Conservation (phyloP, 179 eudicot species). For the Camellia oleifera region DNA sequence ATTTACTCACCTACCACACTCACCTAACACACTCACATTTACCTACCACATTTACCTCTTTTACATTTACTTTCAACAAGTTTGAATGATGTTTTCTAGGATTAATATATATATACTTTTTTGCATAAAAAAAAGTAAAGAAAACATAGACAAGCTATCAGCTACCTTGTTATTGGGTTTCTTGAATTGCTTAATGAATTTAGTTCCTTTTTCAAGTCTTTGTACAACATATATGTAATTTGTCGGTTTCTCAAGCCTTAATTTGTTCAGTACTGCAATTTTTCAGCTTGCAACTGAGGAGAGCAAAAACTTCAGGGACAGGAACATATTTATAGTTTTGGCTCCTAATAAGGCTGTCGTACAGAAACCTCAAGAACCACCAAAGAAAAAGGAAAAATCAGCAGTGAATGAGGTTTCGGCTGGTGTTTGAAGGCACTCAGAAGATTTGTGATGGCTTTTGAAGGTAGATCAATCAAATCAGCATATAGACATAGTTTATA, state of each 20-base stretch:
- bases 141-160: too few relatives aligned
- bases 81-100: too few relatives aligned
- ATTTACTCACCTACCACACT: too few relatives aligned
- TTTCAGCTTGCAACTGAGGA: constrained; percentile 79
- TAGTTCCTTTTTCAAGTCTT: too few relatives aligned
- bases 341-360: constrained; percentile 63
- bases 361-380: constrained; percentile 59
- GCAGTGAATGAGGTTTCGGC: constrained; percentile 49
- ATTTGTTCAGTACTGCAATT: constrained; percentile 8
- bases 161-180: too few relatives aligned
- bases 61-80: too few relatives aligned
- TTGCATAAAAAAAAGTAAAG: too few relatives aligned
- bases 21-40: too few relatives aligned
- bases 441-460: background rate
- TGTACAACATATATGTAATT: too few relatives aligned
- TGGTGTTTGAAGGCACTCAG: constrained; percentile 25
- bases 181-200: too few relatives aligned
- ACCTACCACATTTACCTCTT: too few relatives aligned
- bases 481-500: background rate
- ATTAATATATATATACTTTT: too few relatives aligned
- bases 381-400: constrained; percentile 51
- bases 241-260: background rate
- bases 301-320: constrained; percentile 61
- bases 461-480: constrained; percentile 3
- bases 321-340: constrained; percentile 56